phyloP scores from a whole-genome alignment of 148 eudicot genomes.

The Suaeda aralocaspica region DNA sequence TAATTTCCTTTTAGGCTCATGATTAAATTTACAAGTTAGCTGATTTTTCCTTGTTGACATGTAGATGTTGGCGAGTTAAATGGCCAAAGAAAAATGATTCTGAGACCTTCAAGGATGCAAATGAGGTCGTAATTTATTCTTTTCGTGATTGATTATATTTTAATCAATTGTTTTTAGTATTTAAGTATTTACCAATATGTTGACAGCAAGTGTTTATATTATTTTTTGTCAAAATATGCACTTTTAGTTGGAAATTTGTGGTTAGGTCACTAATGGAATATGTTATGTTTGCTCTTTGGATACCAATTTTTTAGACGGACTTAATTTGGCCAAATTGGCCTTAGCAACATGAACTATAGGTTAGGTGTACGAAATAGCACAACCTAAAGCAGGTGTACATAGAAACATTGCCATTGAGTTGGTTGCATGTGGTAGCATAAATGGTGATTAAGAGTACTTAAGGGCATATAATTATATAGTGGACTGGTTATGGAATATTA shows the following conservation, averaged over 20 bases:
- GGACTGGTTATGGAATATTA: no score
- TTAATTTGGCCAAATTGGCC: no score
- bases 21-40: background rate
- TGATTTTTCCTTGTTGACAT: constrained; percentile 4
- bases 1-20: constrained; percentile 2
- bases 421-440: no score
- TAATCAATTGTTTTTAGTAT: no score
- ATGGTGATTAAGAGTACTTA: no score
- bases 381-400: no score
- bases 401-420: no score
- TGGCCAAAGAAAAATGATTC: constrained; percentile 82
- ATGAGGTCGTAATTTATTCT: constrained; percentile 54
- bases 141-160: background rate
- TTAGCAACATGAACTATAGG: no score
- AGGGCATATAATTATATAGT: no score
- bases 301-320: no score
- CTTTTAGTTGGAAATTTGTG: background rate
- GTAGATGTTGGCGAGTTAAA: constrained; percentile 91
- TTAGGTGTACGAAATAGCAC: no score
- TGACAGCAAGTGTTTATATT: background rate
- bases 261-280: background rate
- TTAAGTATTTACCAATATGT: background rate
- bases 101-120: constrained; percentile 74
- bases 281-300: background rate
- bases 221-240: background rate